Evolutionary conservation across 495 filamentous ascomycete genomes (phyloP).

Genomic region (Xylaria cubensis): DNA sequence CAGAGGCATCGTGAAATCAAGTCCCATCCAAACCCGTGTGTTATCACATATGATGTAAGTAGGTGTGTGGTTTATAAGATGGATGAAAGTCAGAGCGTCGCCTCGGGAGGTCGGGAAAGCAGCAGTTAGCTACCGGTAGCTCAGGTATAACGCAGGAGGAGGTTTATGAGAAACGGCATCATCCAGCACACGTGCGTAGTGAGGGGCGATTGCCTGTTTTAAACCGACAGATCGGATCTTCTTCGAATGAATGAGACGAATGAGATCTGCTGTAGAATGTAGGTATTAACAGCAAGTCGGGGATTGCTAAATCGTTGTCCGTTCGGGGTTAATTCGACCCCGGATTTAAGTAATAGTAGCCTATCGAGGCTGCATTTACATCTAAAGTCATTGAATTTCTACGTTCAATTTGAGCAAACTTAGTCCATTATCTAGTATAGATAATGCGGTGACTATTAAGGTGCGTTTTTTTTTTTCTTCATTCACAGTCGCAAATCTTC

Average conservation of each 20-base stretch:
- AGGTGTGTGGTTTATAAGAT: not conserved
- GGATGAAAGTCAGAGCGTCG: not conserved
- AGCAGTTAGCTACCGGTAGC: not conserved
- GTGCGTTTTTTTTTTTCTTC: too few species aligned
- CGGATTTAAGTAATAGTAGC: slow-evolving; percentile 3
- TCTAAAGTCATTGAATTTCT: not conserved
- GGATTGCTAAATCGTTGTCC: slow-evolving; percentile 6
- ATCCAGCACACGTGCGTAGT: not conserved
- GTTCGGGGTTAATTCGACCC: slow-evolving; percentile 5
- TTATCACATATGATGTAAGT: not conserved
- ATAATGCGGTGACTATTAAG: too few species aligned
- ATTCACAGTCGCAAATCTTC: not conserved
- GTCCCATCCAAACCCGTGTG: not conserved
- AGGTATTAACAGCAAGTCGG: not conserved
- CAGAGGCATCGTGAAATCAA: slow-evolving; percentile 12
- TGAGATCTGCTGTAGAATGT: not conserved
- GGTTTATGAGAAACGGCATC: not conserved
- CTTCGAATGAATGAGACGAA: not conserved
- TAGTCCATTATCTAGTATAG: not conserved
- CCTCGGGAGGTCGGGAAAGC: not conserved
- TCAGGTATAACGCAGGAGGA: not conserved
- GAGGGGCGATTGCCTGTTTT: not conserved
- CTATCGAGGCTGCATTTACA: not conserved
- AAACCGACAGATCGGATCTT: not conserved
- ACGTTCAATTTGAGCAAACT: not conserved